A percentile compares a stretch with the other conserved stretches of the same genome.
Conservation (phyloP, 148 eudicot species). For the Heliamphora exappendiculata region DNA sequence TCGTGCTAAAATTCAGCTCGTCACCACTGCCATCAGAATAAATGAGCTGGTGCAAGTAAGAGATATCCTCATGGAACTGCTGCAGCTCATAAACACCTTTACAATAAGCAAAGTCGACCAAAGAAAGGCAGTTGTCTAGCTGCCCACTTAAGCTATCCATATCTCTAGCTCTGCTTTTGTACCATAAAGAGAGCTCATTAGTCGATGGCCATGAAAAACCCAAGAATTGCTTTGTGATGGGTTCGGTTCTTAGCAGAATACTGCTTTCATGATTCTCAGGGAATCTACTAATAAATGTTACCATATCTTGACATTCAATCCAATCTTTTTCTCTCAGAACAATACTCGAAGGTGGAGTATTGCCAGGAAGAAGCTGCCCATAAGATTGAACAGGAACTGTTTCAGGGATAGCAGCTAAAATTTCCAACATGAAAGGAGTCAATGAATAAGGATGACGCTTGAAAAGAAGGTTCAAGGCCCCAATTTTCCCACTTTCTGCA, state of each 20-base stretch:
- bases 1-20: constrained; percentile 44
- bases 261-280: constrained; percentile 38
- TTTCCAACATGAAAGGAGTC: constrained; percentile 59
- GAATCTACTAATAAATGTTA: constrained; percentile 30
- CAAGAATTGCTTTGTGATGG: constrained; percentile 40
- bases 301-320: constrained; percentile 90
- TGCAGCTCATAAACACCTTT: constrained; percentile 67
- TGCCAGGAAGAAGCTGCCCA: constrained; percentile 90
- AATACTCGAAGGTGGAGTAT: constrained; percentile 60
- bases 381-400: constrained; percentile 86
- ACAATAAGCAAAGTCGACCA: constrained; percentile 75
- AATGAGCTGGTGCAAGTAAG: constrained; percentile 73
- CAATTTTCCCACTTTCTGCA: constrained; percentile 94
- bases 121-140: constrained; percentile 67
- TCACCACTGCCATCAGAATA: constrained; percentile 52
- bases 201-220: constrained; percentile 74
- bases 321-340: constrained; percentile 76
- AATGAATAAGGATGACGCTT: constrained; percentile 91
- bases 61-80: constrained; percentile 65
- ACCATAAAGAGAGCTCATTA: constrained; percentile 63
- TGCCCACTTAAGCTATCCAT: constrained; percentile 89
- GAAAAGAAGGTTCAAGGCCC: constrained; percentile 86
- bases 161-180: constrained; percentile 77
- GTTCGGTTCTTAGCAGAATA: constrained; percentile 63
- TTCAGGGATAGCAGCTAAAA: constrained; percentile 88